These are phyloP conservation scores for Brassica nigra DNA, from an alignment of 345 rosid genomes.

Conservation along the genomic window DNA sequence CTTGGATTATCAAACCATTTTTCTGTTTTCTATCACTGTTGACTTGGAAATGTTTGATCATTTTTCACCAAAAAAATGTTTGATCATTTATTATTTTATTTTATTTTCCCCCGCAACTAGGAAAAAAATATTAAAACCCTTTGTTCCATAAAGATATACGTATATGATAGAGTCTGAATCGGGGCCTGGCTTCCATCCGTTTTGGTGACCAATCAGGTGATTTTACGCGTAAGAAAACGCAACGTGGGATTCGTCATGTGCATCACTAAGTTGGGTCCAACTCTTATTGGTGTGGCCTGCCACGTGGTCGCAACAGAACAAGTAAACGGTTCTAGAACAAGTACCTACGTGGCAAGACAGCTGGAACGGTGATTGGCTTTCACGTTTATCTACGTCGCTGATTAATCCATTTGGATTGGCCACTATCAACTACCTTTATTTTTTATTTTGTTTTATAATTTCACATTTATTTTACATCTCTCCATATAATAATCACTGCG, in stretches of 20 bases:
- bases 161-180: background rate
- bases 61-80: background rate
- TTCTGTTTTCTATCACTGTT: background rate
- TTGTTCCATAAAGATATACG: background rate
- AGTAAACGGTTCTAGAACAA: background rate
- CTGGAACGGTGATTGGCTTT: conserved; percentile 38
- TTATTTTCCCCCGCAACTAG: background rate
- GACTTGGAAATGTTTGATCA: background rate
- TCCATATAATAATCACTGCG: background rate
- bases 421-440: conserved; percentile 22
- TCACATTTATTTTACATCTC: background rate
- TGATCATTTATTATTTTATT: background rate
- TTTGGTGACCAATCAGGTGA: conserved; percentile 28
- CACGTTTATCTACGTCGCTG: conserved; percentile 38
- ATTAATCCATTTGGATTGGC: conserved; percentile 34
- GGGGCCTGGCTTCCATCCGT: conserved; percentile 28
- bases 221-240: background rate
- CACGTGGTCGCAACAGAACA: conserved; percentile 18
- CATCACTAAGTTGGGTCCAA: conserved; percentile 32
- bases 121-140: background rate
- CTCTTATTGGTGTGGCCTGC: conserved; percentile 19
- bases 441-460: background rate
- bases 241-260: conserved; percentile 35
- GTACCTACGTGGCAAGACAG: conserved; percentile 34
- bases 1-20: background rate